Evolutionary conservation across 768 basidiomycete species (phyloP).

Genomic region (Rhodotorula diobovata): DNA sequence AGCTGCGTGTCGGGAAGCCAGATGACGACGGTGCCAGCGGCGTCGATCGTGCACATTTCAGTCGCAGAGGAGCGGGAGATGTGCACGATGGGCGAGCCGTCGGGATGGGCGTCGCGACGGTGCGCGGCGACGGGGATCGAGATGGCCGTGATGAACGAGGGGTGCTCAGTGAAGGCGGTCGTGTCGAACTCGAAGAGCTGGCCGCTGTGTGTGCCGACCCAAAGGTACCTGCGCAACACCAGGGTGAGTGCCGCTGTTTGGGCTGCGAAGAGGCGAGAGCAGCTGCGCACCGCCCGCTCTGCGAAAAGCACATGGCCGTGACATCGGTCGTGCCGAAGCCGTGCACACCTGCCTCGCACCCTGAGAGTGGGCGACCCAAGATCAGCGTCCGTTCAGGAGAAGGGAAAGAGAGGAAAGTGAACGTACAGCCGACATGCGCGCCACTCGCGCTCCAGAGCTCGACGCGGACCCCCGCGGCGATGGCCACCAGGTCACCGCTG

Average conservation of each 20-base stretch:
- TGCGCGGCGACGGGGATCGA: background rate
- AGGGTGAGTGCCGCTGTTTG: background rate
- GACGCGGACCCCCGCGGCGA: background rate
- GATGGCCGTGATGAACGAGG: background rate
- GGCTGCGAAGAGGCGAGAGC: too few relatives aligned
- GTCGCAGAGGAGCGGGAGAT: background rate
- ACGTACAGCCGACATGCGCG: background rate
- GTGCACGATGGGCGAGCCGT: background rate
- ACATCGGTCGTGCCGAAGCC: background rate
- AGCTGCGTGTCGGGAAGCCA: slow-evolving; percentile 12
- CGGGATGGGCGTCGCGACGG: slow-evolving; percentile 25
- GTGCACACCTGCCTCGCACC: background rate
- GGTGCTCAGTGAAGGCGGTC: background rate
- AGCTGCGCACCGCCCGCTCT: slow-evolving; percentile 9
- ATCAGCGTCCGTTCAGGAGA: background rate
- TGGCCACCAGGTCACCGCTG: slow-evolving; percentile 13
- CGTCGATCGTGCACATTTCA: slow-evolving; percentile 26
- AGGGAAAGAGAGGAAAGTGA: background rate
- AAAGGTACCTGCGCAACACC: slow-evolving; percentile 20
- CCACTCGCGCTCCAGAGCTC: slow-evolving; percentile 1
- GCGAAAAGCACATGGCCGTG: background rate
- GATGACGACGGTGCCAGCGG: slow-evolving; percentile 9
- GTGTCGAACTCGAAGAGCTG: slow-evolving; percentile 12
- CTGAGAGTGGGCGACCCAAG: too few relatives aligned
- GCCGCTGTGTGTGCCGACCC: slow-evolving; percentile 20